Percentiles rank a stretch among this genome's conserved stretches.
phyloP scores from a whole-genome alignment of 352 stramenopile species.

The Paralagenidium karlingii region DNA sequence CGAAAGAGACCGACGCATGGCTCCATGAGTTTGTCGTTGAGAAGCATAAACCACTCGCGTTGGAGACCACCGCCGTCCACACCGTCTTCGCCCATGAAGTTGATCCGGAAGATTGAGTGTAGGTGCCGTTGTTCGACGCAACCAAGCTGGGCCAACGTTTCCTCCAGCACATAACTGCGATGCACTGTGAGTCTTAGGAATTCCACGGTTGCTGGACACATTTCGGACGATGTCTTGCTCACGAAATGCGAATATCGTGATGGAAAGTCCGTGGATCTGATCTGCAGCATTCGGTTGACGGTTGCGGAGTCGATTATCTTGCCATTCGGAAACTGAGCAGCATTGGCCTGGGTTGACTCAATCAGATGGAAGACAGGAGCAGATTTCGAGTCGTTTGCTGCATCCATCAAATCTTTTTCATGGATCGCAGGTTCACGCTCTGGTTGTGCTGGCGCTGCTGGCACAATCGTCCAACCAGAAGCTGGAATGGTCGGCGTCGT shows the following conservation, averaged over 20 bases:
- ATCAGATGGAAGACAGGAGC: too few species aligned
- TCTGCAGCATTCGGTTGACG: constrained; percentile 1
- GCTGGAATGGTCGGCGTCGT: too few species aligned
- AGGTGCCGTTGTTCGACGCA: constrained; percentile 41
- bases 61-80: constrained; percentile 76
- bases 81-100: constrained; percentile 72
- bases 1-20: constrained; percentile 37
- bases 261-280: constrained; percentile 5
- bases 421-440: too few species aligned
- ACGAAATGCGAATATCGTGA: constrained; percentile 6
- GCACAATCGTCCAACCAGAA: too few species aligned
- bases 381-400: too few species aligned
- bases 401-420: too few species aligned
- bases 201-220: constrained; percentile 1
- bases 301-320: too few species aligned
- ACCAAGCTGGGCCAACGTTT: constrained; percentile 45
- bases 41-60: constrained; percentile 80
- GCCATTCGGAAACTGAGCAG: too few species aligned
- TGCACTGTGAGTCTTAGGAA: constrained; percentile 15
- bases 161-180: constrained; percentile 38
- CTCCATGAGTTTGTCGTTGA: constrained; percentile 44
- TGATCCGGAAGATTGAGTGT: constrained; percentile 50
- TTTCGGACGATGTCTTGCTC: constrained; percentile 2
- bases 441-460: too few species aligned
- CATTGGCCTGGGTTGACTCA: too few species aligned